phyloP scores from a whole-genome alignment of 2,329 filamentous ascomycete species.

The Ilyonectria robusta region DNA sequence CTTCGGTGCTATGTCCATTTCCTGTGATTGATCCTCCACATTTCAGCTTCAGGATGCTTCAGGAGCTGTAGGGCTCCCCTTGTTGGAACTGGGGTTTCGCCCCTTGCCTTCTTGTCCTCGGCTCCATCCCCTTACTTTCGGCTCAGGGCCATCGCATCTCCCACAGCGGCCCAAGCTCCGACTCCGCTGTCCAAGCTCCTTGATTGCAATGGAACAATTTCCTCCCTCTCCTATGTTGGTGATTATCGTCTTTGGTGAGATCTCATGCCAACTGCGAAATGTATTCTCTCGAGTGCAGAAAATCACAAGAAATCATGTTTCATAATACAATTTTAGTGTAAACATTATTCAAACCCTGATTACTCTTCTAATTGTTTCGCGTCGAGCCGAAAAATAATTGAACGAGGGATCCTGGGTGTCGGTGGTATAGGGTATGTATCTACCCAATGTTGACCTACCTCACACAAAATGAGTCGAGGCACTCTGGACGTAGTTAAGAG shows the following conservation, averaged over 20 bases:
- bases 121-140: conserved; percentile 23
- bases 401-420: too few relatives aligned
- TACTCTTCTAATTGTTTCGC: background rate
- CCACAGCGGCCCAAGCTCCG: background rate
- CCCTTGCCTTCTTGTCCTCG: background rate
- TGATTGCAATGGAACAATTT: background rate
- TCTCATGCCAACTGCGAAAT: background rate
- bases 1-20: conserved; percentile 1
- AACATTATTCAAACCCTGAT: background rate
- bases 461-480: too few relatives aligned
- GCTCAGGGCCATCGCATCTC: conserved; percentile 9
- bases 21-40: background rate
- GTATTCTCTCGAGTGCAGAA: background rate
- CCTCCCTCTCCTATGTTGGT: background rate
- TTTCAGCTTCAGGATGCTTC: conserved; percentile 16
- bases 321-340: background rate
- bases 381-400: background rate
- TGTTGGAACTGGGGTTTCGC: conserved; percentile 5
- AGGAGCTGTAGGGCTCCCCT: conserved; percentile 9
- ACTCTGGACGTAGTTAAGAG: too few relatives aligned
- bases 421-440: too few relatives aligned
- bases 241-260: background rate
- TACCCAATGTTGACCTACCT: too few relatives aligned
- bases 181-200: background rate
- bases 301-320: background rate